These are phyloP conservation scores for Cryptosporidium bovis DNA, from an alignment of 169 alveolate genomes.

Conservation along the genomic window DNA sequence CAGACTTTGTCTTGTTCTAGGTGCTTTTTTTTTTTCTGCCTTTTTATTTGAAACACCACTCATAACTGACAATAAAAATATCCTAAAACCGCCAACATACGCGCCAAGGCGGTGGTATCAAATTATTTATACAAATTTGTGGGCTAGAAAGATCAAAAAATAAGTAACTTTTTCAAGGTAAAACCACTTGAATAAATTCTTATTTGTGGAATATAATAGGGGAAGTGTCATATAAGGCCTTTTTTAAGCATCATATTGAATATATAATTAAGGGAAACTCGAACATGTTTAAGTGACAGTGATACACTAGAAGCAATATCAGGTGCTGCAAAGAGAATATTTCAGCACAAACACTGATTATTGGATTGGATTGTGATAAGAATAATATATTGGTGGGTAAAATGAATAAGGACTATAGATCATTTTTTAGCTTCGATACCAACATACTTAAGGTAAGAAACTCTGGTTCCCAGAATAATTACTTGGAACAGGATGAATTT, in stretches of 20 bases:
- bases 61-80: slow-evolving; percentile 12
- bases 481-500: slow-evolving; percentile 3
- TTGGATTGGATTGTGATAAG: too few relatives aligned
- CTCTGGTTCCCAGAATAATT: too few relatives aligned
- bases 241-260: too few relatives aligned
- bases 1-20: slow-evolving; percentile 31
- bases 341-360: too few relatives aligned
- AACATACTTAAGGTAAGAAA: background rate
- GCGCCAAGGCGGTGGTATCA: slow-evolving; percentile 39
- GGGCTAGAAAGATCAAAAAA: slow-evolving; percentile 70
- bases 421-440: slow-evolving; percentile 41
- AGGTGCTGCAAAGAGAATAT: too few relatives aligned
- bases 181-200: background rate
- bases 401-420: slow-evolving; percentile 24
- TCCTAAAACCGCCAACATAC: slow-evolving; percentile 2
- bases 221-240: too few relatives aligned
- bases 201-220: too few relatives aligned
- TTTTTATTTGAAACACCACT: background rate
- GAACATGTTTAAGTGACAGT: too few relatives aligned
- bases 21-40: background rate
- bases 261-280: too few relatives aligned
- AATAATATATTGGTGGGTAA: background rate
- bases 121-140: slow-evolving; percentile 19
- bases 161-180: slow-evolving; percentile 43
- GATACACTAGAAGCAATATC: too few relatives aligned